These are phyloP conservation scores for Ustilago lituana DNA, from an alignment of 1,284 basidiomycete species.

Conservation along the genomic window DNA sequence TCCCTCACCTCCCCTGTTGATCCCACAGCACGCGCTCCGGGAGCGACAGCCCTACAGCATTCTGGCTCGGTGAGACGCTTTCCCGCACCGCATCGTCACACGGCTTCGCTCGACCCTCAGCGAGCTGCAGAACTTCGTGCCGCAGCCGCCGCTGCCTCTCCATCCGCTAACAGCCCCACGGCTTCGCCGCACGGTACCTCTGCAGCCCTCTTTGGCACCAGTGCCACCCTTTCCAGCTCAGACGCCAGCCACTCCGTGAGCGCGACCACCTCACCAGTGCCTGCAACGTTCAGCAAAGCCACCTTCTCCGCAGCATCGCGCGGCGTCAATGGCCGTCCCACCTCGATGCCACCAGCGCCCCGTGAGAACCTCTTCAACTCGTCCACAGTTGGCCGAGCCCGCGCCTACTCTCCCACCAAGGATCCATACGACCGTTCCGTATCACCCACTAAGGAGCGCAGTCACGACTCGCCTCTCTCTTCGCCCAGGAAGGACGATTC, in stretches of 20 bases:
- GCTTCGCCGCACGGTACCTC: conserved; percentile 14
- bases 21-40: background rate
- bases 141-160: conserved; percentile 14
- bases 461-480: conserved; percentile 33
- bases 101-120: conserved; percentile 53
- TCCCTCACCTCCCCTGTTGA: conserved; percentile 45
- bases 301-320: conserved; percentile 34
- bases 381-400: conserved; percentile 36
- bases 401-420: conserved; percentile 47
- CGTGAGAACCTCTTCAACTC: conserved; percentile 39
- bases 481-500: conserved; percentile 55
- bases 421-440: conserved; percentile 25
- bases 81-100: conserved; percentile 58
- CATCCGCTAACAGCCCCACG: conserved; percentile 17
- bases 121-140: conserved; percentile 45
- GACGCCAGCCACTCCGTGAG: conserved; percentile 22
- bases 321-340: conserved; percentile 38
- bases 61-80: conserved; percentile 52
- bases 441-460: conserved; percentile 45
- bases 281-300: conserved; percentile 46
- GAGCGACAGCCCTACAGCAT: conserved; percentile 35
- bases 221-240: conserved; percentile 29
- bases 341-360: conserved; percentile 59
- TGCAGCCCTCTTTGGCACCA: conserved; percentile 33
- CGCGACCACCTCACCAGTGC: conserved; percentile 17